Evolutionary conservation across 129 eudicot genomes (phyloP).

Genomic region (Heracleum sosnowskyi): DNA sequence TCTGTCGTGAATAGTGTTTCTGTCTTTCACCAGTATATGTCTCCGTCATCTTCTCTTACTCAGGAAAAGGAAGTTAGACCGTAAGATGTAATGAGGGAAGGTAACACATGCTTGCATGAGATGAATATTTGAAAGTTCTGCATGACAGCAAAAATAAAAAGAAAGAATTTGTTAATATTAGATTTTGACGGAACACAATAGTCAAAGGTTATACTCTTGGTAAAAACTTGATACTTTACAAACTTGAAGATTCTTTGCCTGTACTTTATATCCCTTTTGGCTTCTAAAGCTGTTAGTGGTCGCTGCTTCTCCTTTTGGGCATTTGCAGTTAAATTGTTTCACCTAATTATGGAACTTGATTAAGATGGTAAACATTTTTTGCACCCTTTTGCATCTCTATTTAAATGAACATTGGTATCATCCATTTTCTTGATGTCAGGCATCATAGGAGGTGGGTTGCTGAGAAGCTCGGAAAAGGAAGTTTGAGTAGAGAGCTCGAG

Average conservation of each 20-base stretch:
- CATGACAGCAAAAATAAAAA: not conserved
- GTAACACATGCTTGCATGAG: not conserved
- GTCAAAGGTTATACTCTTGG: not conserved
- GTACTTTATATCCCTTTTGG: not conserved
- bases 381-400: not conserved
- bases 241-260: not conserved
- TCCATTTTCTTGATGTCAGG: conserved; percentile 40
- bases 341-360: not conserved
- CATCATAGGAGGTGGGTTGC: conserved; percentile 99
- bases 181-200: not conserved
- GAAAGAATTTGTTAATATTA: not conserved
- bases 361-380: not conserved
- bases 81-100: not conserved
- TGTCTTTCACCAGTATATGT: no score
- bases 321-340: not conserved
- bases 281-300: not conserved
- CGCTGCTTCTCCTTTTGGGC: not conserved
- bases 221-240: not conserved
- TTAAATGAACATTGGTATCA: conserved; percentile 6
- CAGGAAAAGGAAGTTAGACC: no score
- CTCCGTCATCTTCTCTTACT: no score
- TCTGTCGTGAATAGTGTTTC: not conserved
- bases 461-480: conserved; percentile 72
- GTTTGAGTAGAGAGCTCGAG: conserved; percentile 56
- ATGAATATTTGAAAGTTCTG: not conserved